Percentiles rank a stretch among this genome's conserved stretches.
phyloP scores from a whole-genome alignment of 306 rosid species.

The Dicorynia guianensis region DNA sequence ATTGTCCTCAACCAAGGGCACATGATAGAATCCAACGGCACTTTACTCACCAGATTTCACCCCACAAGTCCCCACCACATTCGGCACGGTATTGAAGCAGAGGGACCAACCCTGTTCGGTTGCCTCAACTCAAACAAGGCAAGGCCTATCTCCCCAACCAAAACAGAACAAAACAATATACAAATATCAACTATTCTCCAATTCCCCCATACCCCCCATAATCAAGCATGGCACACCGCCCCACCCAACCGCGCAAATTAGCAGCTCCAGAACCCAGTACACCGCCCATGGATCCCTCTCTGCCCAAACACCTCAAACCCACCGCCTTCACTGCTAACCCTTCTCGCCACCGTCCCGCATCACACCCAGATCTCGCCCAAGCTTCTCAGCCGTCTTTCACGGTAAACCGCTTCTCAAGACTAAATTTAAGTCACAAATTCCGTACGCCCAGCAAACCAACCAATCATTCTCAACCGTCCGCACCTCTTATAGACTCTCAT shows the following conservation, averaged over 20 bases:
- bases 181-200: neutral
- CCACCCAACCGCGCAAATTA: conserved; percentile 59
- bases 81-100: conserved; percentile 9
- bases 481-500: conserved; percentile 41
- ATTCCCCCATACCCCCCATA: neutral
- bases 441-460: conserved; percentile 40
- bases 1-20: conserved; percentile 49
- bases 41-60: conserved; percentile 36
- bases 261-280: conserved; percentile 46
- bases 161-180: neutral
- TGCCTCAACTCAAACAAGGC: no score
- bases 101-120: neutral
- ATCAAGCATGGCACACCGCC: conserved; percentile 59
- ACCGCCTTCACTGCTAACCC: conserved; percentile 35
- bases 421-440: conserved; percentile 43
- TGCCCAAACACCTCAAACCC: conserved; percentile 42
- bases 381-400: conserved; percentile 47
- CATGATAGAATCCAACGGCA: conserved; percentile 42
- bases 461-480: conserved; percentile 30
- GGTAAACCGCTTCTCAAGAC: conserved; percentile 46
- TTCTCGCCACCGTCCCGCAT: conserved; percentile 39
- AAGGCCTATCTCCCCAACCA: neutral
- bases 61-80: conserved; percentile 47
- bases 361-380: conserved; percentile 53
- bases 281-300: conserved; percentile 48